phyloP scores from a whole-genome alignment of 1,284 basidiomycete species.

The Apiotrichum montevideense region DNA sequence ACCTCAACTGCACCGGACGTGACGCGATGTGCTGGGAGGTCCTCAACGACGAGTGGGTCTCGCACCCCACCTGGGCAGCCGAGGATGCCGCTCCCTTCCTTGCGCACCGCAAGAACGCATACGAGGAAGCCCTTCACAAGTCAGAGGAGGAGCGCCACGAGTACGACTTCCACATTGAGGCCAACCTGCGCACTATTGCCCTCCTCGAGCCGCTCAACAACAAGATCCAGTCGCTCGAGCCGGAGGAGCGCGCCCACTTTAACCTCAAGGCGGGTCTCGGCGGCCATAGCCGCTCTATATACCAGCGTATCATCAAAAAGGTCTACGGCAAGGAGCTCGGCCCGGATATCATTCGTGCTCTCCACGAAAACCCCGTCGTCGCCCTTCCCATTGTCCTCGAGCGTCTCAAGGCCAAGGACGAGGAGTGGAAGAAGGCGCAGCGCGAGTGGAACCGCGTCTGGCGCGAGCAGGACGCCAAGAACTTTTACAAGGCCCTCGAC shows the following conservation, averaged over 20 bases:
- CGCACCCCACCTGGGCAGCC: slow-evolving; percentile 92
- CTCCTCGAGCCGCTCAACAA: slow-evolving; percentile 82
- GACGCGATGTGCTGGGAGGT: slow-evolving; percentile 95
- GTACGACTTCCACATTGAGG: slow-evolving; percentile 95
- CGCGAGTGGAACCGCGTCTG: slow-evolving; percentile 96
- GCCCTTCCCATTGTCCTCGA: slow-evolving; percentile 88
- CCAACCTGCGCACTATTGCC: slow-evolving; percentile 83
- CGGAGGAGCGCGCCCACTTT: slow-evolving; percentile 78
- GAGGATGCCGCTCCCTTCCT: slow-evolving; percentile 93
- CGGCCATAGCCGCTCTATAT: slow-evolving; percentile 78
- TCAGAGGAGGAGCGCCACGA: slow-evolving; percentile 98
- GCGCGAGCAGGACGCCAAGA: slow-evolving; percentile 93
- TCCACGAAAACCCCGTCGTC: slow-evolving; percentile 87
- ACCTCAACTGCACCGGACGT: slow-evolving; percentile 85
- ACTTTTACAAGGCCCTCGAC: slow-evolving; percentile 95
- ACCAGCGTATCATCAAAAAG: slow-evolving; percentile 90
- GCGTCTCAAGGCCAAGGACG: slow-evolving; percentile 88
- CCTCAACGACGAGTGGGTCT: slow-evolving; percentile 93
- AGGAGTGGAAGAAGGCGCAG: slow-evolving; percentile 93
- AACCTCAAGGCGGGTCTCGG: slow-evolving; percentile 84
- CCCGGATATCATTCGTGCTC: slow-evolving; percentile 75
- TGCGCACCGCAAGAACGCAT: slow-evolving; percentile 93
- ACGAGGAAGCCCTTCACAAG: slow-evolving; percentile 92
- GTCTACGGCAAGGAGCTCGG: slow-evolving; percentile 79
- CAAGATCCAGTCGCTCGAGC: slow-evolving; percentile 82